Evolutionary conservation across 306 rosid species (phyloP).

Genomic region (Trichosanthes cucumerina): DNA sequence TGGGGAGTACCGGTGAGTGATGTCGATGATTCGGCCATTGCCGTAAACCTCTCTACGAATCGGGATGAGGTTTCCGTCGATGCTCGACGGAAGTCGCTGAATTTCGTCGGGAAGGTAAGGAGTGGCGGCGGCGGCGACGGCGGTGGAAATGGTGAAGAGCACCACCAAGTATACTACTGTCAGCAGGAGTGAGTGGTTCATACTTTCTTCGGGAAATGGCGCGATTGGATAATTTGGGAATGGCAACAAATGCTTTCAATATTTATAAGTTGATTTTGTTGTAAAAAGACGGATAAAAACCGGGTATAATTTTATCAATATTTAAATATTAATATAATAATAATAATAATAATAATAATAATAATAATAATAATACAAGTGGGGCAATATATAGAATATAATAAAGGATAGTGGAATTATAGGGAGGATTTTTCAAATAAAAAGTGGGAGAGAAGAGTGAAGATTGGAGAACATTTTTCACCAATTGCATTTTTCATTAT

Average conservation of each 20-base stretch:
- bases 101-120: slow-evolving; percentile 38
- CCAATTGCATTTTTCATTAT: too few relatives aligned
- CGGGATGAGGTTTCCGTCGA: slow-evolving; percentile 25
- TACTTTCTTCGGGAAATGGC: not conserved
- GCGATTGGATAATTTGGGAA: not conserved
- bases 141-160: slow-evolving; percentile 14
- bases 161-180: slow-evolving; percentile 23
- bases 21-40: slow-evolving; percentile 49
- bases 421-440: too few relatives aligned
- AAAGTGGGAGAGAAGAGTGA: too few relatives aligned
- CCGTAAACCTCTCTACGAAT: slow-evolving; percentile 76
- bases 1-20: slow-evolving; percentile 42
- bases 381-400: too few relatives aligned
- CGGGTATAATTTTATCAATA: too few relatives aligned
- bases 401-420: too few relatives aligned
- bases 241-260: not conserved
- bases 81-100: slow-evolving; percentile 15
- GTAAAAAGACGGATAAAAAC: too few relatives aligned
- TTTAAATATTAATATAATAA: too few relatives aligned
- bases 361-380: too few relatives aligned
- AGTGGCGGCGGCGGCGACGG: not conserved
- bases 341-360: too few relatives aligned
- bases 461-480: too few relatives aligned
- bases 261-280: not conserved
- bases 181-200: slow-evolving; percentile 15